Percentiles rank a stretch among this genome's conserved stretches.
These are phyloP conservation scores for Ophiostoma sp. DNA, from an alignment of 2,329 filamentous ascomycete genomes.

Conservation along the genomic window DNA sequence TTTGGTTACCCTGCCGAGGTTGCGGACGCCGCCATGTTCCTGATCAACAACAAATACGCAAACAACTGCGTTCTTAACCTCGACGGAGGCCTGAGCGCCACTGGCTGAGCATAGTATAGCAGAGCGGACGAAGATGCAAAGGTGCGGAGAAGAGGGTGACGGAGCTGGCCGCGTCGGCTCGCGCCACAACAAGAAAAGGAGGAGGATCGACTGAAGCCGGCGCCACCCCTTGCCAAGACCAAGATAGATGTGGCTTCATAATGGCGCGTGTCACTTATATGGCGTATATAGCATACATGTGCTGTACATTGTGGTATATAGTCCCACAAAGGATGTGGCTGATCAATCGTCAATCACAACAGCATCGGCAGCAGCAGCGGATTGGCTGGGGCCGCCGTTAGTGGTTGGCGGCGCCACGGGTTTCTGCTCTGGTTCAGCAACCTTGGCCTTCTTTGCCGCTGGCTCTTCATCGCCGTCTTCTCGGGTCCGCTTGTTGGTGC, in stretches of 20 bases:
- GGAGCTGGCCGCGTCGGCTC: background rate
- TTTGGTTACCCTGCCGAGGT: slow-evolving; percentile 71
- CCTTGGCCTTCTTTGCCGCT: slow-evolving; percentile 52
- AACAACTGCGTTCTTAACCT: slow-evolving; percentile 86
- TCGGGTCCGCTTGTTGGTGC: slow-evolving; percentile 47
- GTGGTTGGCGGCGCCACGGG: background rate
- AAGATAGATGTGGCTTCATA: background rate
- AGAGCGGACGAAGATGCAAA: background rate
- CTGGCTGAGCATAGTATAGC: slow-evolving; percentile 40
- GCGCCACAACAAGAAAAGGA: background rate
- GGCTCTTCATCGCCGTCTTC: slow-evolving; percentile 45
- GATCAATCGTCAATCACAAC: slow-evolving; percentile 13
- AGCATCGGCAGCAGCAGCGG: background rate
- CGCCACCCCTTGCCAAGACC: slow-evolving; percentile 19
- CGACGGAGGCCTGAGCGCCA: slow-evolving; percentile 78
- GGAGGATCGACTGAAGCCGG: slow-evolving; percentile 37
- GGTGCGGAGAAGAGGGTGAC: background rate
- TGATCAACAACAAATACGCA: slow-evolving; percentile 75
- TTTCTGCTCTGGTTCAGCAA: slow-evolving; percentile 31
- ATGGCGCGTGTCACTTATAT: background rate
- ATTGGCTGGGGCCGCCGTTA: background rate
- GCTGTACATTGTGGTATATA: background rate
- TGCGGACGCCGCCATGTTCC: slow-evolving; percentile 77
- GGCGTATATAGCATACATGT: background rate
- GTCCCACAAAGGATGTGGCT: background rate